These are phyloP conservation scores for Lyophyllum atratum DNA, from an alignment of 768 basidiomycete species.

Conservation along the genomic window DNA sequence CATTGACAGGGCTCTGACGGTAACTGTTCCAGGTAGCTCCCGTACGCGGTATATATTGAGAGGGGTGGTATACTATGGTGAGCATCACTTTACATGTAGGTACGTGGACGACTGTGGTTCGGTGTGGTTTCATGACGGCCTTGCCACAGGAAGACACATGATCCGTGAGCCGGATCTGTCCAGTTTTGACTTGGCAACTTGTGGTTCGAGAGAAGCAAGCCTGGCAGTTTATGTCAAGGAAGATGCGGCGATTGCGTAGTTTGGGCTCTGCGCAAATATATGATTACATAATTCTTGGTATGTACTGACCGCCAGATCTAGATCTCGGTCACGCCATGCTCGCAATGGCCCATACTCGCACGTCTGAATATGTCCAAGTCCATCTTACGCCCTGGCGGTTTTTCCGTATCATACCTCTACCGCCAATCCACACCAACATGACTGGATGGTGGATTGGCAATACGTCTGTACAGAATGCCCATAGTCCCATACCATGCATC, in stretches of 20 bases:
- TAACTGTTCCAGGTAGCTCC: neutral
- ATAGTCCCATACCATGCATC: too few species aligned
- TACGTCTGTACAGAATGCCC: too few species aligned
- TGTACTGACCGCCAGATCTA: neutral
- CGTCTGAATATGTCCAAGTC: too few species aligned
- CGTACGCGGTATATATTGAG: neutral
- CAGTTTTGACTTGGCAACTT: neutral
- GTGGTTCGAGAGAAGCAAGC: neutral
- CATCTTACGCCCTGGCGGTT: too few species aligned
- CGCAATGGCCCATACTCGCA: conserved; percentile 1
- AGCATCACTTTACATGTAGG: neutral
- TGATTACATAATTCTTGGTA: neutral
- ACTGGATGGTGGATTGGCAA: too few species aligned
- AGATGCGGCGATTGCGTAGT: neutral
- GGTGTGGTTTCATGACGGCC: neutral
- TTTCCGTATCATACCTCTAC: too few species aligned
- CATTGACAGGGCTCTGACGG: neutral
- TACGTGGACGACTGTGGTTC: neutral
- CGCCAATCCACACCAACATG: too few species aligned
- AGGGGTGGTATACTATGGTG: neutral
- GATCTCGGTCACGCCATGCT: conserved; percentile 1
- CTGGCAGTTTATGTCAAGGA: neutral
- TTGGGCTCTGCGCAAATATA: too few species aligned
- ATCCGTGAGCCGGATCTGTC: neutral
- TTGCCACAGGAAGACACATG: neutral